Evolutionary conservation across 257 asterid species (phyloP).

Genomic region (Solanum commersonii): DNA sequence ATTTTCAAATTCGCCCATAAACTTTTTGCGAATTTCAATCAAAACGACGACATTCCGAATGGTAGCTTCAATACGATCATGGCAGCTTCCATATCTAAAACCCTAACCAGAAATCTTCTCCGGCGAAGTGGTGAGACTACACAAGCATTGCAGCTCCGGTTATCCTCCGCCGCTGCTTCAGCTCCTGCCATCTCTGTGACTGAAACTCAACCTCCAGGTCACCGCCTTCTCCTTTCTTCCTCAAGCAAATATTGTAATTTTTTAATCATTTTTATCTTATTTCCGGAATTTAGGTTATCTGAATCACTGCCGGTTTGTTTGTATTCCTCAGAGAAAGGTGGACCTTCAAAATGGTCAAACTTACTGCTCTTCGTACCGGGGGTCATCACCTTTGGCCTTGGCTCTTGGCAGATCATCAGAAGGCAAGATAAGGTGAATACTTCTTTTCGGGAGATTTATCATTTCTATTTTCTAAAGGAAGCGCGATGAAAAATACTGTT

Average conservation of each 20-base stretch:
- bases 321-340: constrained; percentile 35
- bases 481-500: not conserved
- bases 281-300: not conserved
- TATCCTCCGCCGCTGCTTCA: constrained; percentile 31
- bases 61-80: constrained; percentile 16
- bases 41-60: constrained; percentile 6
- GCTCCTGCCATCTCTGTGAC: constrained; percentile 30
- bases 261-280: not conserved
- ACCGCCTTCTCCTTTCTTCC: not conserved
- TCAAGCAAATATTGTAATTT: not conserved
- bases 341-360: constrained; percentile 69
- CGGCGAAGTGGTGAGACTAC: constrained; percentile 14
- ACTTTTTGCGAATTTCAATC: not conserved
- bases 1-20: not conserved
- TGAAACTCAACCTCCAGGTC: constrained; percentile 39
- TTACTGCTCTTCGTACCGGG: constrained; percentile 83
- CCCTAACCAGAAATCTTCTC: constrained; percentile 37
- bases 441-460: no score
- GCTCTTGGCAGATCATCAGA: constrained; percentile 90
- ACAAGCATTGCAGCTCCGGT: constrained; percentile 11
- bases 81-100: constrained; percentile 39
- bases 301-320: not conserved
- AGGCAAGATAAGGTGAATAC: constrained; percentile 74
- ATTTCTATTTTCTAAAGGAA: not conserved
- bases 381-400: constrained; percentile 85